phyloP scores from a whole-genome alignment of 495 filamentous ascomycete genomes.

The Aspergillus hancockii region DNA sequence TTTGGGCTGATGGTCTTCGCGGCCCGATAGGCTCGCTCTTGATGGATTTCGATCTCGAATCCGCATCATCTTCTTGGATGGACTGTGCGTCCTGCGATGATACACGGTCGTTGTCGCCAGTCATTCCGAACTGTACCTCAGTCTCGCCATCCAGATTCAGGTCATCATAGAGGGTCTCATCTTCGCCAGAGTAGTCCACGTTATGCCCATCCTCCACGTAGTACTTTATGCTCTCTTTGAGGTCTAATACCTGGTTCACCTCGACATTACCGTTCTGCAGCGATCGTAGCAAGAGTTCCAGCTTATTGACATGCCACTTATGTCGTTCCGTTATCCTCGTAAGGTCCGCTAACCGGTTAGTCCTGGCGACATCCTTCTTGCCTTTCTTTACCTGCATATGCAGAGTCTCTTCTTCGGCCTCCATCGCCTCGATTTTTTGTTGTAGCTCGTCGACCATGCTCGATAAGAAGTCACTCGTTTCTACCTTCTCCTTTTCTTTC shows the following conservation, averaged over 20 bases:
- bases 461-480: conserved; percentile 79
- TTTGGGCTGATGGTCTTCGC: conserved; percentile 82
- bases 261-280: conserved; percentile 93
- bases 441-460: conserved; percentile 91
- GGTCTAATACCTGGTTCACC: conserved; percentile 74
- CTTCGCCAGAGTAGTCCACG: conserved; percentile 79
- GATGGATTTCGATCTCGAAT: conserved; percentile 56
- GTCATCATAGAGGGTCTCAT: conserved; percentile 95
- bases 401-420: conserved; percentile 86
- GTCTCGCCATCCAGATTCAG: conserved; percentile 86
- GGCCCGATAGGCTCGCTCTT: conserved; percentile 48
- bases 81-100: conserved; percentile 97
- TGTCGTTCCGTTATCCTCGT: conserved; percentile 83
- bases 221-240: conserved; percentile 91
- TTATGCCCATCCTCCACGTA: conserved; percentile 91
- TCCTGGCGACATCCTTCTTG: conserved; percentile 79
- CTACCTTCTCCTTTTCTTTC: conserved; percentile 88
- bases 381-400: conserved; percentile 91
- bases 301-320: conserved; percentile 92
- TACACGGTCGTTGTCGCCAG: conserved; percentile 76
- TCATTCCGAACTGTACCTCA: conserved; percentile 80
- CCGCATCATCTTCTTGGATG: conserved; percentile 77
- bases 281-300: conserved; percentile 86
- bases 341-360: conserved; percentile 84
- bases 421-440: conserved; percentile 85